Percentiles rank a stretch among this genome's conserved stretches.
Conservation (phyloP, 306 rosid species). For the Vigna hirtella region DNA sequence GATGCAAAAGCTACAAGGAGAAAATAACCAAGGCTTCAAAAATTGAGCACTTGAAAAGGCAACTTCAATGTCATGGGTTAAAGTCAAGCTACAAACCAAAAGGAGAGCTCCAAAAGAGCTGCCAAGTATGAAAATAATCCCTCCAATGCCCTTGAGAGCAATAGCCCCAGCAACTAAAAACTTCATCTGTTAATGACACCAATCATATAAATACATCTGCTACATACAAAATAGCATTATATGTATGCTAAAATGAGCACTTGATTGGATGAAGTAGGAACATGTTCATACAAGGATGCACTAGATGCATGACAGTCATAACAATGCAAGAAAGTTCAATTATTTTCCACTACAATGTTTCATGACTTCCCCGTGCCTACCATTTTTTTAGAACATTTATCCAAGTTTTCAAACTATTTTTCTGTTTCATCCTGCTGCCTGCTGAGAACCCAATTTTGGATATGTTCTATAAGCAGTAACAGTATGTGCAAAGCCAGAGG, state of each 20-base stretch:
- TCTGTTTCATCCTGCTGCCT: neutral
- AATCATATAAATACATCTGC: conserved; percentile 34
- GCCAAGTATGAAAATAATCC: conserved; percentile 59
- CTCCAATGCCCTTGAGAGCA: conserved; percentile 64
- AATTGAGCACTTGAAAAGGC: conserved; percentile 18
- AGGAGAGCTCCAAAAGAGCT: conserved; percentile 63
- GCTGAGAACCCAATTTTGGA: conserved; percentile 18
- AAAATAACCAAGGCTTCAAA: conserved; percentile 26
- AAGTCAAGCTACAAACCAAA: conserved; percentile 55
- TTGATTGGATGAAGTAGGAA: neutral
- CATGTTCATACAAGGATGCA: conserved; percentile 1
- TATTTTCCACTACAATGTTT: conserved; percentile 23
- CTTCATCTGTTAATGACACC: conserved; percentile 50
- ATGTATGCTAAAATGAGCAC: conserved; percentile 30
- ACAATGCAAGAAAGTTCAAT: conserved; percentile 34
- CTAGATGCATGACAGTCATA: conserved; percentile 29
- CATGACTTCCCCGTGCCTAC: conserved; percentile 18
- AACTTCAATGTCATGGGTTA: neutral
- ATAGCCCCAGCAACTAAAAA: conserved; percentile 54
- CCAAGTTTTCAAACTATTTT: neutral
- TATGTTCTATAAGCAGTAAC: neutral
- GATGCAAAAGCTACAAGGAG: conserved; percentile 60
- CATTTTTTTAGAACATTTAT: conserved; percentile 28
- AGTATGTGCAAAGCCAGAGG: conserved; percentile 24
- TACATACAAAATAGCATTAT: conserved; percentile 9